Conservation (phyloP, 2,329 filamentous ascomycete species). For the Fusarium sulawesiense region DNA sequence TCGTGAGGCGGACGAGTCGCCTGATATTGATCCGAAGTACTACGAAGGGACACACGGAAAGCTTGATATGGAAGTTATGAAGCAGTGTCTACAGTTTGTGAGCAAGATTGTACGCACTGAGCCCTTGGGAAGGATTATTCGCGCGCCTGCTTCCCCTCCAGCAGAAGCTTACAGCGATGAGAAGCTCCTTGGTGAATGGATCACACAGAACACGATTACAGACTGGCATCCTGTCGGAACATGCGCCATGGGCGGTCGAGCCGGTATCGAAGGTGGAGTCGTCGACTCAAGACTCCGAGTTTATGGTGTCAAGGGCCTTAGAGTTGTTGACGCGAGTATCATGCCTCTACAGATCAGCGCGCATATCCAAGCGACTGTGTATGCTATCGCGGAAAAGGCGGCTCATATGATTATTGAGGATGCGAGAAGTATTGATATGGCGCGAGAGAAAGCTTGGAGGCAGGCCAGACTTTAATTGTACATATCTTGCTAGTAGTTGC, state of each 20-base stretch:
- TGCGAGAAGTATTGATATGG: background rate
- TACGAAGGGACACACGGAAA: constrained; percentile 54
- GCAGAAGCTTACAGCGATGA: constrained; percentile 32
- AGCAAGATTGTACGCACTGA: constrained; percentile 53
- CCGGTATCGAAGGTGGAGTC: constrained; percentile 48
- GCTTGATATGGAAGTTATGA: constrained; percentile 58
- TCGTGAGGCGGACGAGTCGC: constrained; percentile 43
- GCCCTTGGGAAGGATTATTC: constrained; percentile 54
- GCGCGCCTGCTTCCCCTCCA: constrained; percentile 43
- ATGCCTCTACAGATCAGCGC: constrained; percentile 48
- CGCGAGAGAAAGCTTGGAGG: background rate
- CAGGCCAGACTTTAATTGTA: constrained; percentile 5
- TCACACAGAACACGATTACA: constrained; percentile 46
- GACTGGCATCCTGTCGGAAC: constrained; percentile 56
- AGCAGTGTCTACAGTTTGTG: constrained; percentile 54
- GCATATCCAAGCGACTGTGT: constrained; percentile 51
- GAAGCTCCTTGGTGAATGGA: constrained; percentile 41
- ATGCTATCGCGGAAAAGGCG: constrained; percentile 52
- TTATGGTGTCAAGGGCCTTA: constrained; percentile 46
- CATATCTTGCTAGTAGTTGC: background rate
- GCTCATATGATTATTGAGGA: constrained; percentile 45
- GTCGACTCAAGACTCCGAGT: constrained; percentile 48
- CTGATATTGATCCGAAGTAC: constrained; percentile 57
- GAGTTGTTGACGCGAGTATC: constrained; percentile 48
- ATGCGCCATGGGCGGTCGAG: constrained; percentile 49